Conservation (phyloP, 345 rosid genomes). For the Salix dunnii region DNA sequence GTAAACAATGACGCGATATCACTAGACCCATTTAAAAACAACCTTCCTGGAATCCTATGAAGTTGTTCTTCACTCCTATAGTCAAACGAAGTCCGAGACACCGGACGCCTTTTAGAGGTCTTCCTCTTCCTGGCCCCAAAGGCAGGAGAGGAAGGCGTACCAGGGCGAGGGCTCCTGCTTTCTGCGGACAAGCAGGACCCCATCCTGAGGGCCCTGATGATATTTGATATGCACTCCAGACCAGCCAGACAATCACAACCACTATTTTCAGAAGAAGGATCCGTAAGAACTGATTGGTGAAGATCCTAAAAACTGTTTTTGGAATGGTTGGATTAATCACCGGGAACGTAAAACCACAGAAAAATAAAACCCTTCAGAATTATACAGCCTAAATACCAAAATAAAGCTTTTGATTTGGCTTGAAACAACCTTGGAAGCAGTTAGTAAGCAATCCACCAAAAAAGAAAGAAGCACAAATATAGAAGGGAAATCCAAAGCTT, state of each 20-base stretch:
- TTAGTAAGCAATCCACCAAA: constrained; percentile 5
- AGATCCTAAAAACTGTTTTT: not conserved
- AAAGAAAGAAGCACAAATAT: not conserved
- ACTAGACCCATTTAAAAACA: constrained; percentile 79
- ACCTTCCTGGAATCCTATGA: constrained; percentile 73
- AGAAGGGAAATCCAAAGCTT: not conserved
- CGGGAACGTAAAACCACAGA: not conserved
- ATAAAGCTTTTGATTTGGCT: constrained; percentile 5
- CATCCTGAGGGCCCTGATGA: constrained; percentile 99
- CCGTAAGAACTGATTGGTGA: constrained; percentile 38
- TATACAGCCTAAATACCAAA: not conserved
- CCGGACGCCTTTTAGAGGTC: constrained; percentile 50
- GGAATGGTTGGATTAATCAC: not conserved
- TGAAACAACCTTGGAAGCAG: not conserved
- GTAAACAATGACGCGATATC: constrained; percentile 79
- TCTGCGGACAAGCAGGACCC: constrained; percentile 99
- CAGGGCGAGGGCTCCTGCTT: constrained; percentile 85
- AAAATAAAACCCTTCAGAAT: not conserved
- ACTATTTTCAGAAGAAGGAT: constrained; percentile 51
- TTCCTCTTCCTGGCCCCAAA: constrained; percentile 62
- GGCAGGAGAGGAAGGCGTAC: constrained; percentile 71
- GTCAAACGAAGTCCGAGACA: constrained; percentile 62
- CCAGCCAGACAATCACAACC: constrained; percentile 64
- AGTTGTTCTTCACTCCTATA: constrained; percentile 62
- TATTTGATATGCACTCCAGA: constrained; percentile 90